Percentiles rank a stretch among this genome's conserved stretches.
phyloP scores from a whole-genome alignment of 148 eudicot species.

The Tetragonia tetragonoides region DNA sequence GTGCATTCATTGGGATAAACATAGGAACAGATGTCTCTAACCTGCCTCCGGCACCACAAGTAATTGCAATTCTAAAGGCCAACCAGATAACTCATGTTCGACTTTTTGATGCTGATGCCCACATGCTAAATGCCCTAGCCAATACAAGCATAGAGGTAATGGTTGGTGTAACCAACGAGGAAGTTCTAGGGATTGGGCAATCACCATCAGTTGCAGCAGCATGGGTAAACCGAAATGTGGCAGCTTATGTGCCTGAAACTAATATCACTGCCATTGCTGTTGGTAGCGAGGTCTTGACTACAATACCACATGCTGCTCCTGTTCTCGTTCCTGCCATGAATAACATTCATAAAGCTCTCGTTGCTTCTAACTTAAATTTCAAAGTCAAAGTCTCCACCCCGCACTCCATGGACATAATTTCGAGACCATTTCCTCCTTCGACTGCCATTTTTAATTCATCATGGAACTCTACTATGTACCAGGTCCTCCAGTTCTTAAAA shows the following conservation, averaged over 20 bases:
- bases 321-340: constrained; percentile 73
- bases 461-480: constrained; percentile 72
- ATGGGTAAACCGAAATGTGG: constrained; percentile 76
- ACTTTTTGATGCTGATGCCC: constrained; percentile 74
- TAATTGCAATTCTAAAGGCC: constrained; percentile 56
- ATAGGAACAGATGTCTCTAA: constrained; percentile 66
- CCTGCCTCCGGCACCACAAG: constrained; percentile 58
- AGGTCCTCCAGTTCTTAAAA: constrained; percentile 71
- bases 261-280: constrained; percentile 80
- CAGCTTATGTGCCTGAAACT: constrained; percentile 73
- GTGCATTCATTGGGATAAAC: constrained; percentile 69
- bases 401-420: constrained; percentile 70
- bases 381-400: constrained; percentile 87
- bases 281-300: constrained; percentile 73
- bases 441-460: constrained; percentile 75
- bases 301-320: constrained; percentile 75
- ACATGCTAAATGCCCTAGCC: constrained; percentile 66
- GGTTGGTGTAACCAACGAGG: constrained; percentile 71
- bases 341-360: constrained; percentile 74
- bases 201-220: constrained; percentile 72
- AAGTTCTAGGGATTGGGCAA: constrained; percentile 65
- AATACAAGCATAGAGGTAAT: constrained; percentile 81
- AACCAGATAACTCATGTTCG: constrained; percentile 76
- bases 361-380: constrained; percentile 72
- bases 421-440: constrained; percentile 88